These are phyloP conservation scores for Ustilago loliicola DNA, from an alignment of 1,284 basidiomycete species.

Conservation along the genomic window DNA sequence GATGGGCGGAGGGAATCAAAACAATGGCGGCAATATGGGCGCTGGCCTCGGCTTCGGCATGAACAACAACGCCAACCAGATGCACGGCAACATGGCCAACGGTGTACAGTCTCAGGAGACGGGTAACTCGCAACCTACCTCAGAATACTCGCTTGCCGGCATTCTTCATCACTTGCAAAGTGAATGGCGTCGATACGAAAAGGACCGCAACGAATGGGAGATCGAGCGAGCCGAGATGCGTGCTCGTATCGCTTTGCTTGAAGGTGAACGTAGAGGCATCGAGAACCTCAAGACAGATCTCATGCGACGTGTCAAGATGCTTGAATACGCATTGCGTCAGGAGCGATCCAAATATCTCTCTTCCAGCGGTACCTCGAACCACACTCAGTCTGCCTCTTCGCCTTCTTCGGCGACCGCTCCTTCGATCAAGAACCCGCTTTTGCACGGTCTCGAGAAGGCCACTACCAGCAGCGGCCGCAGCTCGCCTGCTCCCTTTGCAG, in stretches of 20 bases:
- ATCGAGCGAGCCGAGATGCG: conserved; percentile 99
- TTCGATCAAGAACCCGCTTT: conserved; percentile 42
- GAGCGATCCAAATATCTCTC: conserved; percentile 74
- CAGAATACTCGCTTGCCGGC: conserved; percentile 81
- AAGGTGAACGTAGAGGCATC: conserved; percentile 94
- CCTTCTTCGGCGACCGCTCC: conserved; percentile 41
- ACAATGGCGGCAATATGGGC: conserved; percentile 40
- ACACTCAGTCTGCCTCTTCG: conserved; percentile 26
- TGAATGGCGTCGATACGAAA: conserved; percentile 91
- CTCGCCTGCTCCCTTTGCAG: conserved; percentile 49
- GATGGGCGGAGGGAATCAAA: conserved; percentile 36
- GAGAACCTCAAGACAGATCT: conserved; percentile 97
- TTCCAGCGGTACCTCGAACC: conserved; percentile 15
- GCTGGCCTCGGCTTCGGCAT: conserved; percentile 43
- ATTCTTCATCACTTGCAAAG: conserved; percentile 97
- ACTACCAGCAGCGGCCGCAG: conserved; percentile 56
- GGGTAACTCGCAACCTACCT: conserved; percentile 33
- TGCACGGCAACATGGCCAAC: conserved; percentile 51
- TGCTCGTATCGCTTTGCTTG: conserved; percentile 96
- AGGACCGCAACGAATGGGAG: conserved; percentile 99
- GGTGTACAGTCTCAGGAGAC: conserved; percentile 50
- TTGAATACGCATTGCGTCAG: conserved; percentile 85
- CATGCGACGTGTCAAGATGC: conserved; percentile 97
- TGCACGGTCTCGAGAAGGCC: conserved; percentile 52
- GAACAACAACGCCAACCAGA: conserved; percentile 46